Percentiles rank a stretch among this genome's conserved stretches.
Conservation (phyloP, 176 grass and related monocot genomes). For the Echinochloa phyllopogon region DNA sequence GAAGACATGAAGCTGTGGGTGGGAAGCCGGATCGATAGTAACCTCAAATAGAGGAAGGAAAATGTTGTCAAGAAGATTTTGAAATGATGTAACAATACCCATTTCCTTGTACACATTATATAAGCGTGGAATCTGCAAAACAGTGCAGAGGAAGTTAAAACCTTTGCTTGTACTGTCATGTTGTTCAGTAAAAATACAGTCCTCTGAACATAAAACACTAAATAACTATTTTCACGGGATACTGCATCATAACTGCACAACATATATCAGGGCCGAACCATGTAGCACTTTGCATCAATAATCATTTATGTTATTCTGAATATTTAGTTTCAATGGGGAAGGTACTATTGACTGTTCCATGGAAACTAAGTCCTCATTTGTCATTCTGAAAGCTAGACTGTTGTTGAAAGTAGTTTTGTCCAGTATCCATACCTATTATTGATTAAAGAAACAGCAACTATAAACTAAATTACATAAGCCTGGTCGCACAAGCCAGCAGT, state of each 20-base stretch:
- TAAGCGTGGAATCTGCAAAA: conserved; percentile 86
- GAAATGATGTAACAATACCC: conserved; percentile 97
- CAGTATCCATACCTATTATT: not conserved
- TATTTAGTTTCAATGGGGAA: not conserved
- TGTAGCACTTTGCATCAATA: conserved; percentile 26
- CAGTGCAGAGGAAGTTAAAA: not conserved
- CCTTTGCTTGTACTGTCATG: not conserved
- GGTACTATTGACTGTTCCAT: not conserved
- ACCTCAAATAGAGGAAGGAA: conserved; percentile 99
- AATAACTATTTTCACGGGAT: conserved; percentile 1
- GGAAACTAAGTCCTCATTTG: conserved; percentile 14
- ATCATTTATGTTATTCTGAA: conserved; percentile 27
- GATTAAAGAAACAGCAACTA: conserved; percentile 19
- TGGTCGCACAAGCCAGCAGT: not conserved
- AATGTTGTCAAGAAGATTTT: conserved; percentile 96
- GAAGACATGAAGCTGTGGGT: conserved; percentile 94
- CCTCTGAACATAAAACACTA: not conserved
- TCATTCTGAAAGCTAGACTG: conserved; percentile 11
- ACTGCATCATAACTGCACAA: not conserved
- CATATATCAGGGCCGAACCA: conserved; percentile 18
- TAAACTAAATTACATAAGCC: not conserved
- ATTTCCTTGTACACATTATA: conserved; percentile 99
- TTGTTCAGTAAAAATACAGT: not conserved
- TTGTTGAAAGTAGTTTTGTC: not conserved
- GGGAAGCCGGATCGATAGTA: conserved; percentile 88